Conservation (phyloP, 139 green algal species). For the Zygnema circumcarinatum region DNA sequence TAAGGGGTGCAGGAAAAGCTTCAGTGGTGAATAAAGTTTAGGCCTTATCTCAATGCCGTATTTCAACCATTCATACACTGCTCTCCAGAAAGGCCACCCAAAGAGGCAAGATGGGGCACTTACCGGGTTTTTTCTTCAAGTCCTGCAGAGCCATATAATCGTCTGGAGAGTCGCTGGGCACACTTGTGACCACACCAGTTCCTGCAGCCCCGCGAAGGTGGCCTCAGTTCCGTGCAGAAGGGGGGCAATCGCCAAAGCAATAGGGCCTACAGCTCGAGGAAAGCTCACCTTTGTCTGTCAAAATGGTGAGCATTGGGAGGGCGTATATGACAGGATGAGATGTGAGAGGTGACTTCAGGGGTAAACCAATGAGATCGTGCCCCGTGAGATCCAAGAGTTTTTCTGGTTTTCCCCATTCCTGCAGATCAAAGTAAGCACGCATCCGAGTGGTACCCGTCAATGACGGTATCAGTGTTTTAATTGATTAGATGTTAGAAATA, state of each 20-base stretch:
- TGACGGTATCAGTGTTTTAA: too few relatives aligned
- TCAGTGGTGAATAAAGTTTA: neutral
- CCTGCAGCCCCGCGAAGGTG: slow-evolving; percentile 63
- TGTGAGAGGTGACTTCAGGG: slow-evolving; percentile 67
- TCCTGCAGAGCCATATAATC: slow-evolving; percentile 94
- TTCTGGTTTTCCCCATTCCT: slow-evolving; percentile 74
- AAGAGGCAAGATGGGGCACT: slow-evolving; percentile 7
- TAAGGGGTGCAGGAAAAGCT: too few relatives aligned
- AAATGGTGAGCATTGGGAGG: slow-evolving; percentile 96
- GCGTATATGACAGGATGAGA: slow-evolving; percentile 85
- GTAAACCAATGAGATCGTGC: slow-evolving; percentile 90
- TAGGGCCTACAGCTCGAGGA: neutral
- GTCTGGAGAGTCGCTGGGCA: slow-evolving; percentile 94
- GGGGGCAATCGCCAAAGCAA: neutral
- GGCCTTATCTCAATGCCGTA: slow-evolving; percentile 16
- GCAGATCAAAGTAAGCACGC: too few relatives aligned
- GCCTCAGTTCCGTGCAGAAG: neutral
- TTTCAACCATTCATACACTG: neutral
- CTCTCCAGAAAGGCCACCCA: neutral
- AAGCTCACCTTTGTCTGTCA: slow-evolving; percentile 84
- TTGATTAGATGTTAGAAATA: too few relatives aligned
- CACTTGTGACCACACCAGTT: slow-evolving; percentile 95
- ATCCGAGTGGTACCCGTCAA: too few relatives aligned
- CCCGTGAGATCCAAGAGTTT: slow-evolving; percentile 84
- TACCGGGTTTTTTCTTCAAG: slow-evolving; percentile 87